These are phyloP conservation scores for Heterobasidion irregulare DNA, from an alignment of 1,284 basidiomycete species.

Conservation along the genomic window DNA sequence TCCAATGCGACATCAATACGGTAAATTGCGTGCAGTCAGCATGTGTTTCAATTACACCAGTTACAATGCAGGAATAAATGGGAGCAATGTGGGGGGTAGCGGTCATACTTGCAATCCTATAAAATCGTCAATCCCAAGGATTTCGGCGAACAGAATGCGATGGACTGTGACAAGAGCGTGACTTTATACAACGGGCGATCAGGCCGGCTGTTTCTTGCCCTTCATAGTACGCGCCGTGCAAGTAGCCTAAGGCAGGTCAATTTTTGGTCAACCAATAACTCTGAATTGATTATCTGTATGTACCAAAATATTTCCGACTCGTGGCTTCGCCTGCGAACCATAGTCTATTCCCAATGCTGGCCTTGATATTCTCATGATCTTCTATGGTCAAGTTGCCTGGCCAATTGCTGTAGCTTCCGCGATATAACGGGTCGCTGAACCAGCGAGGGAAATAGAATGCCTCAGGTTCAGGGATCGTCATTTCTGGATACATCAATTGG, in stretches of 20 bases:
- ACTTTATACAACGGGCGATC: background rate
- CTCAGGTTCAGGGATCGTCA: constrained; percentile 27
- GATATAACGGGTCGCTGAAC: constrained; percentile 39
- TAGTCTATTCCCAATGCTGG: constrained; percentile 21
- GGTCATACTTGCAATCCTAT: no score
- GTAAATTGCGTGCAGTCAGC: no score
- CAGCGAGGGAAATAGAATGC: constrained; percentile 44
- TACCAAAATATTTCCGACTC: constrained; percentile 17
- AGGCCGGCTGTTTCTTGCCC: constrained; percentile 14
- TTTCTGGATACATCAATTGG: constrained; percentile 41
- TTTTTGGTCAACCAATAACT: background rate
- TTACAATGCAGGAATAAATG: no score
- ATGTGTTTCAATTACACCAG: no score
- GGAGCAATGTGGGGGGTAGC: no score
- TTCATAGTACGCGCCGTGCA: constrained; percentile 30
- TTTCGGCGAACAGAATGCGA: background rate
- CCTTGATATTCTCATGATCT: constrained; percentile 49
- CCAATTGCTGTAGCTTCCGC: constrained; percentile 57
- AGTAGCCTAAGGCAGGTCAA: constrained; percentile 17
- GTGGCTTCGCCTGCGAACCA: constrained; percentile 1
- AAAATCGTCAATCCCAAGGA: no score
- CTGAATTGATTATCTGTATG: constrained; percentile 9
- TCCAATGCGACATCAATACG: no score
- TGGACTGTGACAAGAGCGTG: background rate
- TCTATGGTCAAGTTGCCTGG: constrained; percentile 44